Conservation (phyloP, 352 stramenopile genomes). For the Phytophthora pistaciae region DNA sequence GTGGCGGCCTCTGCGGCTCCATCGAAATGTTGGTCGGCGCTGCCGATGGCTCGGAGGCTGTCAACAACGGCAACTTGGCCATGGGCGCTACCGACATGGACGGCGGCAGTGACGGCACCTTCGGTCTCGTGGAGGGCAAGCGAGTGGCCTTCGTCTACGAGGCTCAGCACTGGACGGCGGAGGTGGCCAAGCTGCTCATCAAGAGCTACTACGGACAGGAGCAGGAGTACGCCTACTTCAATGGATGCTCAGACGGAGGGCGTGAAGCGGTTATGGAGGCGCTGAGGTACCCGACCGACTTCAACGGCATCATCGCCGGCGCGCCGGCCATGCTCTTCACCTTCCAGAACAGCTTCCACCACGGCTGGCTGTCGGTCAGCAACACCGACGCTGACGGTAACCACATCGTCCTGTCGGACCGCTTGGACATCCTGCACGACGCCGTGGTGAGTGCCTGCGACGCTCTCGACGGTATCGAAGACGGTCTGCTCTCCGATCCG, state of each 20-base stretch:
- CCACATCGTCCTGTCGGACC: conserved; percentile 34
- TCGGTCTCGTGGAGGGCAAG: conserved; percentile 42
- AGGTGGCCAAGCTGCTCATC: conserved; percentile 51
- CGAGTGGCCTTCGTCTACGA: conserved; percentile 47
- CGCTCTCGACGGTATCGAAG: conserved; percentile 41
- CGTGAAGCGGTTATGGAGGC: conserved; percentile 52
- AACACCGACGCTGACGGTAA: conserved; percentile 41
- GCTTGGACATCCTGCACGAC: conserved; percentile 43
- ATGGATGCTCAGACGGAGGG: conserved; percentile 52
- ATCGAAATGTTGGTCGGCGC: conserved; percentile 37
- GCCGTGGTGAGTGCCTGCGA: conserved; percentile 50
- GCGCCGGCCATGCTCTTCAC: conserved; percentile 50
- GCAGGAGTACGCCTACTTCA: conserved; percentile 53
- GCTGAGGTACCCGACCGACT: conserved; percentile 50
- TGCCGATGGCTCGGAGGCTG: conserved; percentile 32
- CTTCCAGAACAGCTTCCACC: conserved; percentile 56
- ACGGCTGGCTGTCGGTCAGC: conserved; percentile 44
- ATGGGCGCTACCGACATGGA: conserved; percentile 42
- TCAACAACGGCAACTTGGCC: conserved; percentile 43
- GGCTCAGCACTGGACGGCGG: conserved; percentile 46
- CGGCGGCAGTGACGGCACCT: conserved; percentile 38
- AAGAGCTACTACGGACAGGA: conserved; percentile 49
- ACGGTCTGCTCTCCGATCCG: conserved; percentile 46
- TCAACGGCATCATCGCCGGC: conserved; percentile 52
- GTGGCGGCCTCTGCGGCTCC: conserved; percentile 47